Percentiles rank a stretch among this genome's conserved stretches.
These are phyloP conservation scores for Triadica sebifera DNA, from an alignment of 345 rosid genomes.

Conservation along the genomic window DNA sequence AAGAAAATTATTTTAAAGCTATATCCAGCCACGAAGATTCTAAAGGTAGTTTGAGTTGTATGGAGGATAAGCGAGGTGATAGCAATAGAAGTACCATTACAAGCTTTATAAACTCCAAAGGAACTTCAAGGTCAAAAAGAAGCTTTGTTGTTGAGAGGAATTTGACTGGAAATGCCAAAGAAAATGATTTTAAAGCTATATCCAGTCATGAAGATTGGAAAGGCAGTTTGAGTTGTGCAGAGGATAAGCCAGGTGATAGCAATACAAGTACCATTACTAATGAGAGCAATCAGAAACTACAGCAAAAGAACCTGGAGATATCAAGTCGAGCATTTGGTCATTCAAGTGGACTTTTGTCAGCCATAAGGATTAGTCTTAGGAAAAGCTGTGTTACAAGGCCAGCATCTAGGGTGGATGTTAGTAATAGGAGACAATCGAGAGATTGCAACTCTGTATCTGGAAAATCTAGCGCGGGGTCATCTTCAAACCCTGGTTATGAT, in stretches of 20 bases:
- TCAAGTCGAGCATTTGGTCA: conserved; percentile 41
- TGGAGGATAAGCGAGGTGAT: conserved; percentile 19
- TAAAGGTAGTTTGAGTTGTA: conserved; percentile 19
- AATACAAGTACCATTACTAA: conserved; percentile 40
- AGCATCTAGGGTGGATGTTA: conserved; percentile 48
- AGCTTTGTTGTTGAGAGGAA: conserved; percentile 28
- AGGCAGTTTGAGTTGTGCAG: conserved; percentile 20
- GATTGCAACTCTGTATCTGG: conserved; percentile 40
- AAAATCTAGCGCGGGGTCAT: conserved; percentile 54
- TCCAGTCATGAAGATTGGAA: conserved; percentile 5
- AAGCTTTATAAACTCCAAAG: conserved; percentile 29
- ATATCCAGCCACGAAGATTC: conserved; percentile 6
- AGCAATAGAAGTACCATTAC: conserved; percentile 42
- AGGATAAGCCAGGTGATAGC: conserved; percentile 24
- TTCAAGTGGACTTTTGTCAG: conserved; percentile 38
- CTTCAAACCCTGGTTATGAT: conserved; percentile 30
- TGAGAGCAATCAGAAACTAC: conserved; percentile 31
- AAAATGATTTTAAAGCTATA: conserved; percentile 16
- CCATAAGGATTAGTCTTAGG: conserved; percentile 41
- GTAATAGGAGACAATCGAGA: conserved; percentile 21
- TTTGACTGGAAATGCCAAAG: conserved; percentile 19
- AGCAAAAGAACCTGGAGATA: conserved; percentile 23
- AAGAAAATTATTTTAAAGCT: conserved; percentile 18
- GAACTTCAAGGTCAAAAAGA: conserved; percentile 27
- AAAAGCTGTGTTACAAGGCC: conserved; percentile 52